Percentiles rank a stretch among this genome's conserved stretches.
Evolutionary conservation across 1,139 yeast species (phyloP).

Genomic region (Blastobotrys apis): DNA sequence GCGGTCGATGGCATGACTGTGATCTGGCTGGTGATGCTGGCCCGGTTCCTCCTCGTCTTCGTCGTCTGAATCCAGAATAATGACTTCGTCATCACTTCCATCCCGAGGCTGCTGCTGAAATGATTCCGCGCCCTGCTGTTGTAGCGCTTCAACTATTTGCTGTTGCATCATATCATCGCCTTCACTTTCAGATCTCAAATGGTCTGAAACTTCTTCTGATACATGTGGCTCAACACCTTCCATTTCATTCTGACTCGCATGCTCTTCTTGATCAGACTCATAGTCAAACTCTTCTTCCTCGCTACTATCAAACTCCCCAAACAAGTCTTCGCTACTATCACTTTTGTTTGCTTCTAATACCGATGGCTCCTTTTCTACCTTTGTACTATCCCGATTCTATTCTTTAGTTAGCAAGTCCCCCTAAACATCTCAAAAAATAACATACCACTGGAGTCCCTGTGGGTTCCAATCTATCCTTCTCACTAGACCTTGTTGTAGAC

Average conservation of each 20-base stretch:
- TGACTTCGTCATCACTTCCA: constrained; percentile 14
- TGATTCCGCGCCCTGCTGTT: background rate
- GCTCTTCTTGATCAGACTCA: constrained; percentile 8
- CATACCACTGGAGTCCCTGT: no score
- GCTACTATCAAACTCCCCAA: constrained; percentile 1
- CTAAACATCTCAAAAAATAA: no score
- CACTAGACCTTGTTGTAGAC: background rate
- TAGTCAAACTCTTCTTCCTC: constrained; percentile 6
- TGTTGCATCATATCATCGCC: no score
- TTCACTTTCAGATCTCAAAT: no score
- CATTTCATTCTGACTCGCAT: constrained; percentile 1
- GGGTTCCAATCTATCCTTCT: no score
- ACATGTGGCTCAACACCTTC: no score
- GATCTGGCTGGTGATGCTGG: constrained; percentile 19
- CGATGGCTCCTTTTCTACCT: constrained; percentile 10
- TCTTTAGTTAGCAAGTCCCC: no score
- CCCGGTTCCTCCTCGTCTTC: constrained; percentile 16
- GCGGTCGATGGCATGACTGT: background rate
- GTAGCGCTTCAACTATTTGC: background rate
- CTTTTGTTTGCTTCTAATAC: constrained; percentile 3
- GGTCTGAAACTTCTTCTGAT: background rate
- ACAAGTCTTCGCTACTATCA: constrained; percentile 1
- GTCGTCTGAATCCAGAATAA: constrained; percentile 16
- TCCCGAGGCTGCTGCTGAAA: constrained; percentile 6
- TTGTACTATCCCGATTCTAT: no score